These are phyloP conservation scores for Pochonia chlamydosporia DNA, from an alignment of 2,329 filamentous ascomycete species.

Conservation along the genomic window DNA sequence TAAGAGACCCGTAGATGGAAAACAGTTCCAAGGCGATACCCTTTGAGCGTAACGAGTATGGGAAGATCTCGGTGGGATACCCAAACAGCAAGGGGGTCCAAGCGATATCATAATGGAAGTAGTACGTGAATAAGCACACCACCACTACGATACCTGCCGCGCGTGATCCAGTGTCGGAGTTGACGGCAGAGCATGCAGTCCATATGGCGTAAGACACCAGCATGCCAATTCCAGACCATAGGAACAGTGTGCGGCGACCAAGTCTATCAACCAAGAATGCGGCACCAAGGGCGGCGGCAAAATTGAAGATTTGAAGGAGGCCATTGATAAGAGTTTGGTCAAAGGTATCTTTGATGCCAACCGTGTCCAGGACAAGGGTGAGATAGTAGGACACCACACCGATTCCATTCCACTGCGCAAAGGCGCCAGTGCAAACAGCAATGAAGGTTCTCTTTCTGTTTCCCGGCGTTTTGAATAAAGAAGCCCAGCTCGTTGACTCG, in stretches of 20 bases:
- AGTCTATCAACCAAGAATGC: conserved; percentile 50
- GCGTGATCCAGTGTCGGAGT: conserved; percentile 37
- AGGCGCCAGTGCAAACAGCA: conserved; percentile 14
- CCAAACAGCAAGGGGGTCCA: conserved; percentile 43
- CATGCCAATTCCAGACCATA: conserved; percentile 31
- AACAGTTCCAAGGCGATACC: conserved; percentile 38
- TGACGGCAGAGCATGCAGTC: conserved; percentile 40
- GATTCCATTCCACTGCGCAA: conserved; percentile 48
- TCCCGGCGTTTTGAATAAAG: conserved; percentile 23
- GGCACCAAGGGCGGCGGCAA: conserved; percentile 44
- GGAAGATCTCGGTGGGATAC: conserved; percentile 43
- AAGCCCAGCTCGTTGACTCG: conserved; percentile 15
- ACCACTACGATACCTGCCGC: conserved; percentile 40
- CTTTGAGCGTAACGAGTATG: conserved; percentile 38
- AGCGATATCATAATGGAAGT: conserved; percentile 39
- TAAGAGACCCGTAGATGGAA: conserved; percentile 27
- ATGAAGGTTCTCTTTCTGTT: conserved; percentile 26
- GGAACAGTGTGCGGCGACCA: conserved; percentile 48
- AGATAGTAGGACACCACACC: conserved; percentile 49
- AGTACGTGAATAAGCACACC: conserved; percentile 44
- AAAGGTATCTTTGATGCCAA: conserved; percentile 43
- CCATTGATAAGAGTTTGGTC: conserved; percentile 44
- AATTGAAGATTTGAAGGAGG: conserved; percentile 47
- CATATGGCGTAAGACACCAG: conserved; percentile 26
- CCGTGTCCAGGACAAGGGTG: conserved; percentile 41